Percentiles rank a stretch among this genome's conserved stretches.
phyloP scores from a whole-genome alignment of 2,329 filamentous ascomycete species.

The Zymoseptoria brevis region DNA sequence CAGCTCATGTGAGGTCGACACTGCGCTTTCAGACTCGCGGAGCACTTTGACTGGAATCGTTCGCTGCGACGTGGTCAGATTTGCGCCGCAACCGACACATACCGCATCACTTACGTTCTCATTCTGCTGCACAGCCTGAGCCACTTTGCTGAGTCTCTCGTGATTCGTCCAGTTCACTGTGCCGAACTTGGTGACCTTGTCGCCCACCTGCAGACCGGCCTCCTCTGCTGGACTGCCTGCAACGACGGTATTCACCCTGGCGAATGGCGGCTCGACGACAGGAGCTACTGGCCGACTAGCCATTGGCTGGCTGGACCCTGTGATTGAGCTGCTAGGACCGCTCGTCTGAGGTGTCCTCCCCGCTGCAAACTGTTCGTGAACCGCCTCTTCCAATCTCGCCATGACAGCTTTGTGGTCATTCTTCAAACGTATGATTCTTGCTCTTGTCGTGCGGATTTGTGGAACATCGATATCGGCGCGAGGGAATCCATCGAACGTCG shows the following conservation, averaged over 20 bases:
- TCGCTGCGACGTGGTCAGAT: conserved; percentile 42
- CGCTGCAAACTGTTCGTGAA: conserved; percentile 79
- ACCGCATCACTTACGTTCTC: conserved; percentile 62
- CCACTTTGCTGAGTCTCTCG: conserved; percentile 75
- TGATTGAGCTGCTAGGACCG: neutral
- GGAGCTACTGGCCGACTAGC: conserved; percentile 15
- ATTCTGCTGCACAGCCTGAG: conserved; percentile 81
- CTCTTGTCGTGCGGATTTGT: conserved; percentile 88
- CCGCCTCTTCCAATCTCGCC: conserved; percentile 68
- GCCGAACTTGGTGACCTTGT: conserved; percentile 78
- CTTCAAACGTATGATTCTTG: conserved; percentile 77
- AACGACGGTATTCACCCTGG: conserved; percentile 79
- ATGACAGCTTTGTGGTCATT: conserved; percentile 94
- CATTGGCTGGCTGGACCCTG: neutral
- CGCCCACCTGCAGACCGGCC: conserved; percentile 72
- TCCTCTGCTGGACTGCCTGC: conserved; percentile 69
- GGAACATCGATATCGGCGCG: conserved; percentile 90
- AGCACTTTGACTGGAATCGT: conserved; percentile 58
- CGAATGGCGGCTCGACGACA: conserved; percentile 60
- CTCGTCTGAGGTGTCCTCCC: conserved; percentile 17
- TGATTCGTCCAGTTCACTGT: conserved; percentile 77
- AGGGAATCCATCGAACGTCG: conserved; percentile 85
- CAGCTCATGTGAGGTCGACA: conserved; percentile 54
- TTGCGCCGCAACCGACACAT: neutral
- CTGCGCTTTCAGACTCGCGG: conserved; percentile 56